phyloP scores from a whole-genome alignment of 495 filamentous ascomycete species.

The Neurospora hispaniola region DNA sequence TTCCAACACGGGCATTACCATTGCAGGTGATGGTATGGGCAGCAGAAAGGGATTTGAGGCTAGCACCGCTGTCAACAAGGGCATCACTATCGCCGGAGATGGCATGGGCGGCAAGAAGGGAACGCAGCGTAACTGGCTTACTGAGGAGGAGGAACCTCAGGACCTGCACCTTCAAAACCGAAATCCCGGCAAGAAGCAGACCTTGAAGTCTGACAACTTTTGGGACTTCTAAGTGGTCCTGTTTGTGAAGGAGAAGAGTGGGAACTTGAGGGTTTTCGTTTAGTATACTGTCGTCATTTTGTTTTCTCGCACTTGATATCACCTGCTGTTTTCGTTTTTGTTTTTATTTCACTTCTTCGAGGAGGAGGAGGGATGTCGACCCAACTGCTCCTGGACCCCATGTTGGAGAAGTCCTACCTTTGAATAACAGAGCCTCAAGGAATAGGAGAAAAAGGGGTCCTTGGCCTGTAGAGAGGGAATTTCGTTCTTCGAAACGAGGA shows the following conservation, averaged over 20 bases:
- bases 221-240: slow-evolving; percentile 43
- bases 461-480: background rate
- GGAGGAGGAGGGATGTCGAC: background rate
- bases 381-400: background rate
- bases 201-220: slow-evolving; percentile 28
- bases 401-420: background rate
- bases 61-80: slow-evolving; percentile 22
- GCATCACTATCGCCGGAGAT: slow-evolving; percentile 53
- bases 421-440: background rate
- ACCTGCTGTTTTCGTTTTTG: background rate
- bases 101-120: slow-evolving; percentile 67
- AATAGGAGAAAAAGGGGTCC: background rate
- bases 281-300: background rate
- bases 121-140: slow-evolving; percentile 48
- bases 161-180: slow-evolving; percentile 15
- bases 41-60: slow-evolving; percentile 14
- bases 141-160: slow-evolving; percentile 43
- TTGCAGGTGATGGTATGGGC: slow-evolving; percentile 1
- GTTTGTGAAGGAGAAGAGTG: background rate
- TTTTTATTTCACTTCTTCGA: background rate
- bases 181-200: slow-evolving; percentile 26
- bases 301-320: background rate
- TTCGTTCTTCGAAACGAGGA: background rate
- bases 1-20: slow-evolving; percentile 17
- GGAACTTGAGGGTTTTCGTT: background rate